Evolutionary conservation across 768 basidiomycete genomes (phyloP), one percentile per base, ranked within the genome.

Genomic region (Naematelia aurantialba): DNA sequence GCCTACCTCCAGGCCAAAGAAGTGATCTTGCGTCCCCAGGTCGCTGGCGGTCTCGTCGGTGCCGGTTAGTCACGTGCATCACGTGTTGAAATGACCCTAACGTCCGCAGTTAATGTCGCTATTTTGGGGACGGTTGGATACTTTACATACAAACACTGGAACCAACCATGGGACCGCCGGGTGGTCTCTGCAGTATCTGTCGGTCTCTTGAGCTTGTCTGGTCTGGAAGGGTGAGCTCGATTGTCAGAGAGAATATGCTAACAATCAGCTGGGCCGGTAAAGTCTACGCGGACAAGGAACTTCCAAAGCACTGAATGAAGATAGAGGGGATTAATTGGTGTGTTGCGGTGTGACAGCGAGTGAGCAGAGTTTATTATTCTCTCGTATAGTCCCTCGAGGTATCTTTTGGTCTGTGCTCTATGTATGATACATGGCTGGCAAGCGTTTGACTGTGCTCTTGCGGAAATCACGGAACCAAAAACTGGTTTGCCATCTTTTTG

Each of bases 101-200:
- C 2, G 2, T 30, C 0, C 25, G n/a, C 51, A 85, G 84, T 86
- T 51, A 89, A 89, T 66, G 77, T 85, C 1, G 85, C 81, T 3
- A 73, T 89, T 12, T 70, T 89, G 26, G 17, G 60, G 27, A 58
- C 68, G 39, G 75, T 88, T 13, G 86, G 86, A 1, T 89, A 86
- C 72, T 76, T 82, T 58, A 80, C 81, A 0, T 89, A 87, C 74
- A 70, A 76, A 47, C 81, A 88, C 73, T 89, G 88, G 87, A 79
- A 87, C 61, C 75, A 76, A 30, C 81, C 83, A 1, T 89, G 88
- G 88, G 86, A 89, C 72, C 78, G 82, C 54, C 81, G 84, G 17
- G 73, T 80, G 5, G 81, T 89, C 10, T 83, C 83, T 4, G 81
- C 83, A 2, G 77, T 87, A 21, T 79, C 83, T 5, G 81, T 82